phyloP scores from a whole-genome alignment of 2,329 filamentous ascomycete species.

The Keithomyces neogunnii region DNA sequence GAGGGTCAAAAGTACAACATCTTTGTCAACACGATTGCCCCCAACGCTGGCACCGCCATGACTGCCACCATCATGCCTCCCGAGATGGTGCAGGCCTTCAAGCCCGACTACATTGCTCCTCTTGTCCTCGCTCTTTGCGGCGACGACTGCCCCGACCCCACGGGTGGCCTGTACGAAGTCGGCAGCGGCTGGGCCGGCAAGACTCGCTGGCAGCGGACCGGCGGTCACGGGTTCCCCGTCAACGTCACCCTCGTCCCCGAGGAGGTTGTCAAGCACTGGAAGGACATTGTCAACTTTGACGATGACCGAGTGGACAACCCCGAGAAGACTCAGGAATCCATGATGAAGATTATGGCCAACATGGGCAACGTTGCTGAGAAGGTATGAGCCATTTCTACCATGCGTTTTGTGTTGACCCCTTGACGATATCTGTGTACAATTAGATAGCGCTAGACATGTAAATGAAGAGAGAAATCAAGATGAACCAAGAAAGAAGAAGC shows the following conservation, averaged over 20 bases:
- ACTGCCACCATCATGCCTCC: conserved; percentile 90
- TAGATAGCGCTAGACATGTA: conserved; percentile 12
- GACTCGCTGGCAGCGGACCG: conserved; percentile 90
- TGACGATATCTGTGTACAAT: conserved; percentile 9
- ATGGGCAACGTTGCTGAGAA: conserved; percentile 67
- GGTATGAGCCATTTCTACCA: conserved; percentile 39
- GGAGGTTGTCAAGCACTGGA: conserved; percentile 67
- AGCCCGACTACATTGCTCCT: conserved; percentile 96
- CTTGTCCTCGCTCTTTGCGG: conserved; percentile 76
- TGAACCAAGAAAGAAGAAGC: not conserved
- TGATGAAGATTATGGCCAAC: conserved; percentile 73
- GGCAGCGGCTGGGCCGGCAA: conserved; percentile 88
- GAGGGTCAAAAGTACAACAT: conserved; percentile 98
- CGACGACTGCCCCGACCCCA: conserved; percentile 79
- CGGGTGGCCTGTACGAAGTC: conserved; percentile 86
- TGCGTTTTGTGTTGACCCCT: not conserved
- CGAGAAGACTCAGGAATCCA: conserved; percentile 63
- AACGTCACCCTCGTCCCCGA: conserved; percentile 79
- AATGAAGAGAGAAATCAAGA: not conserved
- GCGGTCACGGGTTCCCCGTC: conserved; percentile 84
- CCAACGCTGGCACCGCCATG: conserved; percentile 94
- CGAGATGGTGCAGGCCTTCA: conserved; percentile 97
- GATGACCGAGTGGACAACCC: conserved; percentile 83
- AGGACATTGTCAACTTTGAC: conserved; percentile 77
- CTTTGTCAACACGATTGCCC: conserved; percentile 94